Percentiles rank a stretch among this genome's conserved stretches.
These are phyloP conservation scores for Dunaliella primolecta DNA, from an alignment of 139 green algal genomes.

Conservation along the genomic window DNA sequence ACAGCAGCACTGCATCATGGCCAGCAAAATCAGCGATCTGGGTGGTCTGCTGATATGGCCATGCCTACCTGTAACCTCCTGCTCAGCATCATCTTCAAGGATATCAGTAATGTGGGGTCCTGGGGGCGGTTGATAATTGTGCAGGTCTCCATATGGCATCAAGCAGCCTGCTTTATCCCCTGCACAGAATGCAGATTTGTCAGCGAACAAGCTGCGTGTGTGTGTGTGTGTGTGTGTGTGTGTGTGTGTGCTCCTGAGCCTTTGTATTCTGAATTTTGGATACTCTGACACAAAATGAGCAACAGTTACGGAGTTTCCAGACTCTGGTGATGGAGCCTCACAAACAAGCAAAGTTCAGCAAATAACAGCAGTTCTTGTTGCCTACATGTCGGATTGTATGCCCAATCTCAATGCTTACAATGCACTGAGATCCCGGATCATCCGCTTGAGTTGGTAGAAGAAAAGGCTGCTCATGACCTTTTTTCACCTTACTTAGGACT, in stretches of 20 bases:
- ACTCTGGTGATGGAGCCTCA: not conserved
- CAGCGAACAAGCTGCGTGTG: not conserved
- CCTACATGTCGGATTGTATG: no score
- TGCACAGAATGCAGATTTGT: not conserved
- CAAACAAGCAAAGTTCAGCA: not conserved
- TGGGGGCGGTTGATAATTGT: conserved; percentile 79
- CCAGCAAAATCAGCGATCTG: no score
- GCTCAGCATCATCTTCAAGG: no score
- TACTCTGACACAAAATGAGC: not conserved
- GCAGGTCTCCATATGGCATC: conserved; percentile 81
- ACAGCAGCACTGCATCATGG: no score
- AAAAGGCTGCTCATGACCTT: no score
- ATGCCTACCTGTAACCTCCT: no score
- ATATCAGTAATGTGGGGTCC: conserved; percentile 49
- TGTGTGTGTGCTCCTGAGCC: not conserved
- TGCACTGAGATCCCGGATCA: no score
- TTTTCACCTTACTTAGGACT: no score
- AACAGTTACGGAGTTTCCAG: not conserved
- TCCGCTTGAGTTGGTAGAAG: no score
- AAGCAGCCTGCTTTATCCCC: conserved; percentile 60
- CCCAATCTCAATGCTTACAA: no score
- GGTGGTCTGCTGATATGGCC: no score
- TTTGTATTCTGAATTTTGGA: not conserved
- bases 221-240: not conserved
- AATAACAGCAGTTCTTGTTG: not conserved